Base-by-base conservation (phyloP, 2,329 filamentous ascomycete genomes). In the Cladosporium colombiae region DNA sequence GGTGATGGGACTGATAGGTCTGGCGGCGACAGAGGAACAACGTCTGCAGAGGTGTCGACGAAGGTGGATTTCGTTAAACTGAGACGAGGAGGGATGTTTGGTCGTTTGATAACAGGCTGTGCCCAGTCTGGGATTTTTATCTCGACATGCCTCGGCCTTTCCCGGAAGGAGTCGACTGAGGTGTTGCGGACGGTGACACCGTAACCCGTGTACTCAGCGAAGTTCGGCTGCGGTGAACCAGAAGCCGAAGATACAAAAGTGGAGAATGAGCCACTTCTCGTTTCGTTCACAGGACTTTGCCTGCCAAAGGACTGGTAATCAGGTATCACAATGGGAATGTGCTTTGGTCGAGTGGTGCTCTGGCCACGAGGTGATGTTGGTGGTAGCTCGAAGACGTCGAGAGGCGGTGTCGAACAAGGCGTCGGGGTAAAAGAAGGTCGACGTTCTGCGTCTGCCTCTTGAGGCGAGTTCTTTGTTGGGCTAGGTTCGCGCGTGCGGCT, bases 51-150 rank as follows among this genome's bases (percentile, higher is more conserved):
- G 8, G 74, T 68, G 53, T 72, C 66, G 23, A 70, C 66, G 60
- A 70, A 69, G 53, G 63, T 62, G 35, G 71, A 69, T 65, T 68
- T 66, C 53, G 46, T 68, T 52, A 71, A 64, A 16, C 63, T 52
- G 21, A 70, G 57, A 31, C 68, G 71, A 56, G 76, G 72, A 40
- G 77, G 74, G 57, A 75, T 75, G 16, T 75, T 71, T 65, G 77
- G 72, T 62, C 78, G 74, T 72, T 73, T 75, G 65, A 78, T 73
- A 67, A 78, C 72, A 70, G 80, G 79, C 74, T 77, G 72, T 62
- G 78, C 80, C 77, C 77, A 82, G 64, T 77, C 71, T 52, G 81
- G 79, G 68, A 82, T 82, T 67, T 81, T 73, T 71, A 82, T 82
- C 75, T 82, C 80, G 66, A 83, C 81, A 82, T 83, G 80, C 77